Conservation (phyloP, 345 rosid species). For the Ceriops tagal region DNA sequence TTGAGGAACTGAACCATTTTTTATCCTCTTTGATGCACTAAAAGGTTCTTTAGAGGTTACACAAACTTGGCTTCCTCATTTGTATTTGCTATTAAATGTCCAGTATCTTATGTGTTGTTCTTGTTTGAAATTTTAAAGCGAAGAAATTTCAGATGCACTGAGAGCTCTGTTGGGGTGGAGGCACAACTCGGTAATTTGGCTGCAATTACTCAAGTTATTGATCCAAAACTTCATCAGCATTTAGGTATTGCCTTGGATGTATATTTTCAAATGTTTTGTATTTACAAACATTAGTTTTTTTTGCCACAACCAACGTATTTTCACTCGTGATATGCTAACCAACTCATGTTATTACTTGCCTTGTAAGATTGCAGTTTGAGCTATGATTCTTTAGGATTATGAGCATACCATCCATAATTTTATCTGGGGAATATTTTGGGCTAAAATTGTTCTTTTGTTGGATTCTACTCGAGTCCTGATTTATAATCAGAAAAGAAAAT, state of each 20-base stretch:
- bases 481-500: constrained; percentile 3
- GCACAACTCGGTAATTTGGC: constrained; percentile 84
- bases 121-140: constrained; percentile 51
- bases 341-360: background rate
- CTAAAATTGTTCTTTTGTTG: background rate
- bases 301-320: background rate
- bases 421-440: background rate
- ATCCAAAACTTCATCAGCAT: constrained; percentile 97
- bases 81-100: constrained; percentile 17
- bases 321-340: background rate
- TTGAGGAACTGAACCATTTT: background rate
- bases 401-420: background rate
- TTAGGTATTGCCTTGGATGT: constrained; percentile 50
- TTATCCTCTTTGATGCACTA: background rate
- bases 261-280: background rate
- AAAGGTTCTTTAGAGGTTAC: background rate
- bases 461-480: constrained; percentile 5
- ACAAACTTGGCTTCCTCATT: constrained; percentile 10
- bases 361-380: constrained; percentile 1
- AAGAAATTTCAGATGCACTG: constrained; percentile 90
- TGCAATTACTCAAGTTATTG: constrained; percentile 76
- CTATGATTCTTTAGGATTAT: constrained; percentile 7
- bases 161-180: constrained; percentile 91
- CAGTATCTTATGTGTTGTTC: constrained; percentile 29
- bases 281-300: background rate